Conservation (phyloP, 495 filamentous ascomycete species). For the Aspergillus indologenus region DNA sequence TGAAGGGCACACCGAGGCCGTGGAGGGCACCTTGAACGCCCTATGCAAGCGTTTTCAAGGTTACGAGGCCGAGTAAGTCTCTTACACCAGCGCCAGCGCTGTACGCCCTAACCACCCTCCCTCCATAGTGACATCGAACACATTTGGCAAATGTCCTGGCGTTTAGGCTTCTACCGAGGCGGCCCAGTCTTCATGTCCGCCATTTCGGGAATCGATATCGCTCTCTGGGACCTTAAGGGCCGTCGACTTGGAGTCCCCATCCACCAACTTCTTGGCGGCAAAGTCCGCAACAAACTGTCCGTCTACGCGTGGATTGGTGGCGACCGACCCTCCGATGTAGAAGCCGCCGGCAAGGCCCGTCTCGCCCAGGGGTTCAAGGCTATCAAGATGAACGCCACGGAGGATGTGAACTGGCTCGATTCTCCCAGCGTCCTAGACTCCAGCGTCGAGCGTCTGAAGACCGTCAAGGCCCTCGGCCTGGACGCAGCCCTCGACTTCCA, state of each 20-base stretch:
- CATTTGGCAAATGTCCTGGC: conserved; percentile 72
- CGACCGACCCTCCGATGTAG: conserved; percentile 70
- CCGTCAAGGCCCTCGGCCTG: conserved; percentile 66
- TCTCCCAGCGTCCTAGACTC: conserved; percentile 62
- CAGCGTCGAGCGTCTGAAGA: conserved; percentile 64
- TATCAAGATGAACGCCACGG: conserved; percentile 82
- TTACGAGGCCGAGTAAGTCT: conserved; percentile 66
- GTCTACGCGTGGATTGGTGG: conserved; percentile 84
- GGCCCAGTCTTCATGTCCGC: conserved; percentile 81
- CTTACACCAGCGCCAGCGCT: background rate
- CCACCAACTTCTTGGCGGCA: conserved; percentile 70
- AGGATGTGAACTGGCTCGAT: conserved; percentile 76
- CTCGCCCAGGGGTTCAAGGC: conserved; percentile 68
- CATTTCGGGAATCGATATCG: conserved; percentile 73
- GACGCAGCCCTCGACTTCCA: conserved; percentile 78
- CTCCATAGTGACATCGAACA: conserved; percentile 68
- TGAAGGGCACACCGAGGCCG: conserved; percentile 72
- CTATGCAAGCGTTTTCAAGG: conserved; percentile 61
- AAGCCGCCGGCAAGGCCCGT: conserved; percentile 59
- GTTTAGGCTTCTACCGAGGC: conserved; percentile 72
- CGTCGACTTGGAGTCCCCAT: conserved; percentile 61
- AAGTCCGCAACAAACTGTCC: conserved; percentile 65
- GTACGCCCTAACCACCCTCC: background rate
- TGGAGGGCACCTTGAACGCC: conserved; percentile 72
- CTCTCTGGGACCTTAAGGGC: conserved; percentile 73